Evolutionary conservation across 208 protist species (phyloP).

Genomic region (Trypanosoma boissoni): DNA sequence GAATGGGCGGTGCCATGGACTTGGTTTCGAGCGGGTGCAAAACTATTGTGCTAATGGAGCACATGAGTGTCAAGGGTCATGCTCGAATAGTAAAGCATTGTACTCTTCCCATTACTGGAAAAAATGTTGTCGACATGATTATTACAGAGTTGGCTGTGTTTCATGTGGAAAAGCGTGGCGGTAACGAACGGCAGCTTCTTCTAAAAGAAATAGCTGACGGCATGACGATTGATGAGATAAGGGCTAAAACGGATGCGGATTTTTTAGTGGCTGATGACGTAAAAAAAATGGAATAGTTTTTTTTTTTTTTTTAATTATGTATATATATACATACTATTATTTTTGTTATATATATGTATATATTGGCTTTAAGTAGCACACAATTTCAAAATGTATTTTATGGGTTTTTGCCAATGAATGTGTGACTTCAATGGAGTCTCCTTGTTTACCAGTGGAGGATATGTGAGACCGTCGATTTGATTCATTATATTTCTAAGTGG

Average conservation of each 20-base stretch:
- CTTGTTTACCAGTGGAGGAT: too few species aligned
- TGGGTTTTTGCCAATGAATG: too few species aligned
- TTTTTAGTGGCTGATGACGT: conserved; percentile 47
- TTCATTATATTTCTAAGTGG: too few species aligned
- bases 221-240: conserved; percentile 80
- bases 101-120: conserved; percentile 85
- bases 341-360: background rate
- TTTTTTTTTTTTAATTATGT: background rate
- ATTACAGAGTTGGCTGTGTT: conserved; percentile 95
- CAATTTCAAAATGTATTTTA: too few species aligned
- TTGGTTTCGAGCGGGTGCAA: conserved; percentile 74
- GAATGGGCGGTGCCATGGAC: conserved; percentile 96
- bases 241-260: conserved; percentile 39
- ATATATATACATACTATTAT: background rate
- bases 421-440: too few species aligned
- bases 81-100: conserved; percentile 86
- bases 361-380: too few species aligned
- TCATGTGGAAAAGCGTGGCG: conserved; percentile 47
- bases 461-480: too few species aligned
- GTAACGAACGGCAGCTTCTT: conserved; percentile 38
- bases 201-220: conserved; percentile 81
- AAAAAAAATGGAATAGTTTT: conserved; percentile 30
- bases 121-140: conserved; percentile 79
- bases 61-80: conserved; percentile 80
- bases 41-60: conserved; percentile 94